A percentile compares a stretch with the other conserved stretches of the same genome.
These are phyloP conservation scores for Fusarium irregulare DNA, from an alignment of 2,329 filamentous ascomycete species.

Conservation along the genomic window DNA sequence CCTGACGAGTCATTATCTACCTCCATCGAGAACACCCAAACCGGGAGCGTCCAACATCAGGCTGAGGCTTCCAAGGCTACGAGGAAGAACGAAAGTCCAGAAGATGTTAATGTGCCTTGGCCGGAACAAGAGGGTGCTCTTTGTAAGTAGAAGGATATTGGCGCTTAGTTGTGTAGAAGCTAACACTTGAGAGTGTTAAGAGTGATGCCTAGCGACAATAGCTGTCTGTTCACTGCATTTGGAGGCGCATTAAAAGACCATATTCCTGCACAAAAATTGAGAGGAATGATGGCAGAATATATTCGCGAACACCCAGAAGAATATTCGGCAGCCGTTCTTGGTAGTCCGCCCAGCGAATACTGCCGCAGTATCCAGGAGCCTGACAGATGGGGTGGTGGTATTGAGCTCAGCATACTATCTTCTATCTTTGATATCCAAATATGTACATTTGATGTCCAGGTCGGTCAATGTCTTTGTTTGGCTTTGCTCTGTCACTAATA, in stretches of 20 bases:
- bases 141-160: constrained; percentile 50
- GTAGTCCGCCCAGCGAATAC: constrained; percentile 78
- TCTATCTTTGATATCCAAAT: constrained; percentile 89
- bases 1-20: constrained; percentile 51
- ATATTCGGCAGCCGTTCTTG: constrained; percentile 82
- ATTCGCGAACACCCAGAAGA: constrained; percentile 79
- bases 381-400: constrained; percentile 90
- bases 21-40: constrained; percentile 11
- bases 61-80: neutral
- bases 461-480: constrained; percentile 30
- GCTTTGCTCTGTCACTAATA: neutral
- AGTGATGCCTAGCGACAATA: constrained; percentile 97
- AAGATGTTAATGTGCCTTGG: constrained; percentile 60
- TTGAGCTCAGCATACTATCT: constrained; percentile 87
- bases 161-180: neutral
- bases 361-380: constrained; percentile 83
- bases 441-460: constrained; percentile 82
- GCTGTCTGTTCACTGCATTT: constrained; percentile 91
- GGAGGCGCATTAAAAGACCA: constrained; percentile 78
- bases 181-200: constrained; percentile 72
- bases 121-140: constrained; percentile 62
- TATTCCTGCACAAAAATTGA: constrained; percentile 66
- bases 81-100: constrained; percentile 36
- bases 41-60: constrained; percentile 8
- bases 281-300: constrained; percentile 79